phyloP scores from a whole-genome alignment of 495 filamentous ascomycete genomes.

The Amorphotheca resinae region DNA sequence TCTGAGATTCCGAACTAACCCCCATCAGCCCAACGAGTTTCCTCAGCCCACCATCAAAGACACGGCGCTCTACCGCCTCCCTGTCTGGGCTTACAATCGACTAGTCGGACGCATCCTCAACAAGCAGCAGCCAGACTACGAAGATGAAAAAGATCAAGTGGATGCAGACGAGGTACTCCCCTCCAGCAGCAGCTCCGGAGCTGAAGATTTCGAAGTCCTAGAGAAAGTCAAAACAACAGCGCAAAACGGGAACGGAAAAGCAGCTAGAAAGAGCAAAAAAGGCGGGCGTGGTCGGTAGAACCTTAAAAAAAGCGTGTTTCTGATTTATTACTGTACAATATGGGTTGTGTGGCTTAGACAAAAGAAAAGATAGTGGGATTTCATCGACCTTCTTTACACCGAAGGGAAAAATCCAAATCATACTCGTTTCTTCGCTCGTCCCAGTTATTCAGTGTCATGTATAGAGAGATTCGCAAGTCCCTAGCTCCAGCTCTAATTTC shows the following conservation, averaged over 20 bases:
- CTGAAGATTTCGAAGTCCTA: constrained; percentile 44
- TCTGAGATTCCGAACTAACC: constrained; percentile 6
- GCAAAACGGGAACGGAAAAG: constrained; percentile 16
- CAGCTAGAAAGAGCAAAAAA: constrained; percentile 13
- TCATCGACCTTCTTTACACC: no score
- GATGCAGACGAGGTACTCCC: constrained; percentile 26
- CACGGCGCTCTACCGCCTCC: constrained; percentile 58
- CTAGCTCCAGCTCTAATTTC: no score
- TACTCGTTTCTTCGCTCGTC: no score
- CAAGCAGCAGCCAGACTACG: constrained; percentile 22
- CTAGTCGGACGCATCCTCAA: constrained; percentile 42
- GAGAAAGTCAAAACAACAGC: constrained; percentile 32
- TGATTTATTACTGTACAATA: not conserved
- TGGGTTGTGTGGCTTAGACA: not conserved
- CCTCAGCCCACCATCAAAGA: constrained; percentile 51
- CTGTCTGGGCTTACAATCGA: constrained; percentile 48
- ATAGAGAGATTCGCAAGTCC: no score
- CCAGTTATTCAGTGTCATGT: no score
- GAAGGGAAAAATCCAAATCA: no score
- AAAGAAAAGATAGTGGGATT: no score
- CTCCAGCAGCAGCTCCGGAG: constrained; percentile 30
- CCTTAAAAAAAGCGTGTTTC: not conserved
- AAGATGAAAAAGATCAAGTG: constrained; percentile 26
- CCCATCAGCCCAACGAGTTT: constrained; percentile 45
- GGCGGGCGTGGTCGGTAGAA: constrained; percentile 7